phyloP scores from a whole-genome alignment of 306 rosid species.

The Ormosia emarginata region DNA sequence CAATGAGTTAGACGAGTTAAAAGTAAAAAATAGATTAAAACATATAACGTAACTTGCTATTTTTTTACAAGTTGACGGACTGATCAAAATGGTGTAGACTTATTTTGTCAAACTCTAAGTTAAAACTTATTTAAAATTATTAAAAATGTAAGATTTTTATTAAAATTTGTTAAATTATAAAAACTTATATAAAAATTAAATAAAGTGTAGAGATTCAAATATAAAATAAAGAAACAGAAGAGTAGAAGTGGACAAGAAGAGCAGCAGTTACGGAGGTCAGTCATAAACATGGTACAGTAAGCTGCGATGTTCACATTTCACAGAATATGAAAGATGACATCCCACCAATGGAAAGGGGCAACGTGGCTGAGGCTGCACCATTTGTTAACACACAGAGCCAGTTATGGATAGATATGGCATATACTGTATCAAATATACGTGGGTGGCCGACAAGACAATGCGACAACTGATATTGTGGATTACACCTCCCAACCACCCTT shows the following conservation, averaged over 20 bases:
- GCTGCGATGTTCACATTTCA: not conserved
- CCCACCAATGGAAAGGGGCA: not conserved
- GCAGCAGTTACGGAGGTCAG: not conserved
- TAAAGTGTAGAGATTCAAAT: too few relatives aligned
- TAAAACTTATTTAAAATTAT: too few relatives aligned
- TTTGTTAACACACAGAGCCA: not conserved
- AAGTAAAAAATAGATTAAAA: too few relatives aligned
- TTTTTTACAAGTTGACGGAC: too few relatives aligned
- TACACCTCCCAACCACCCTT: constrained; percentile 7
- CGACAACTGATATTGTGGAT: constrained; percentile 48
- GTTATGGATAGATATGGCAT: not conserved
- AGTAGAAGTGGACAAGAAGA: not conserved
- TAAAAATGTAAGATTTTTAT: too few relatives aligned
- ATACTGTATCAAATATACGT: not conserved
- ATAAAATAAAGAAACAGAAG: not conserved
- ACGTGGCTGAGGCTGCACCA: constrained; percentile 55
- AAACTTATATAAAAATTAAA: too few relatives aligned
- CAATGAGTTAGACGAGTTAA: too few relatives aligned
- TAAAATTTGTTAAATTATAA: too few relatives aligned
- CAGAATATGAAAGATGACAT: not conserved
- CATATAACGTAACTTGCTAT: too few relatives aligned
- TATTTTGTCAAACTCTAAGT: too few relatives aligned
- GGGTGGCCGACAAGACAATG: constrained; percentile 56
- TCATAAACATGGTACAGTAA: constrained; percentile 14
- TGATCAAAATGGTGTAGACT: too few relatives aligned